phyloP scores from a whole-genome alignment of 1,284 basidiomycete genomes.

The Paramarasmius palmivorus region DNA sequence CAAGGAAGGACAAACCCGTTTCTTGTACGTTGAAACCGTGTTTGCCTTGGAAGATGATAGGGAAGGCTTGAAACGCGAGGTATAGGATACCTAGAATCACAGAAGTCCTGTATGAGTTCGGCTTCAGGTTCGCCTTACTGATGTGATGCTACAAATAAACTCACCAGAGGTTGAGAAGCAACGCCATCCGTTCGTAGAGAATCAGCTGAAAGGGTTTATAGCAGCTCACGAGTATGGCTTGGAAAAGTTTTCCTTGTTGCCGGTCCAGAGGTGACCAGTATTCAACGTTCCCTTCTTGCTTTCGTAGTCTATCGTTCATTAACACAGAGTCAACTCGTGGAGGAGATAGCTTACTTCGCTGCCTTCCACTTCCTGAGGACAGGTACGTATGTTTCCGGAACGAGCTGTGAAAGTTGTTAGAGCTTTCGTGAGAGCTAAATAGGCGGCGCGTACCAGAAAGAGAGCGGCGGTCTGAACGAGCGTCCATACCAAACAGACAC shows the following conservation, averaged over 20 bases:
- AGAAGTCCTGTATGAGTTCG: constrained; percentile 36
- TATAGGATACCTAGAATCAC: constrained; percentile 78
- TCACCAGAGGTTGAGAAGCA: constrained; percentile 69
- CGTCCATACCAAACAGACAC: constrained; percentile 65
- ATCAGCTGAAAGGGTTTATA: constrained; percentile 75
- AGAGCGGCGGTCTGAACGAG: constrained; percentile 47
- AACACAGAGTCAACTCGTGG: constrained; percentile 32
- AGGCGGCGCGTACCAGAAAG: constrained; percentile 41
- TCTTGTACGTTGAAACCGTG: constrained; percentile 64
- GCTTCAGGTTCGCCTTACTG: background rate
- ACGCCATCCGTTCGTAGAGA: constrained; percentile 72
- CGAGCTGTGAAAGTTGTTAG: constrained; percentile 44
- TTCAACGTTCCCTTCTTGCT: constrained; percentile 51
- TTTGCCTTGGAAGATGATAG: constrained; percentile 62
- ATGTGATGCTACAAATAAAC: no score
- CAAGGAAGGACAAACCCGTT: constrained; percentile 70
- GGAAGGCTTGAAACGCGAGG: constrained; percentile 72
- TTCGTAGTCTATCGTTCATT: constrained; percentile 47
- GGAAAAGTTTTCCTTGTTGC: constrained; percentile 40
- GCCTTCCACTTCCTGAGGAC: constrained; percentile 64
- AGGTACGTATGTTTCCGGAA: constrained; percentile 79
- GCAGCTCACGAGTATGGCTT: constrained; percentile 53
- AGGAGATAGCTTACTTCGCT: constrained; percentile 35
- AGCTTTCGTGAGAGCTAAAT: background rate
- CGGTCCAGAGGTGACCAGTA: constrained; percentile 62